These are phyloP conservation scores for Penicillium sp. DNA, from an alignment of 2,329 filamentous ascomycete species.

Conservation along the genomic window DNA sequence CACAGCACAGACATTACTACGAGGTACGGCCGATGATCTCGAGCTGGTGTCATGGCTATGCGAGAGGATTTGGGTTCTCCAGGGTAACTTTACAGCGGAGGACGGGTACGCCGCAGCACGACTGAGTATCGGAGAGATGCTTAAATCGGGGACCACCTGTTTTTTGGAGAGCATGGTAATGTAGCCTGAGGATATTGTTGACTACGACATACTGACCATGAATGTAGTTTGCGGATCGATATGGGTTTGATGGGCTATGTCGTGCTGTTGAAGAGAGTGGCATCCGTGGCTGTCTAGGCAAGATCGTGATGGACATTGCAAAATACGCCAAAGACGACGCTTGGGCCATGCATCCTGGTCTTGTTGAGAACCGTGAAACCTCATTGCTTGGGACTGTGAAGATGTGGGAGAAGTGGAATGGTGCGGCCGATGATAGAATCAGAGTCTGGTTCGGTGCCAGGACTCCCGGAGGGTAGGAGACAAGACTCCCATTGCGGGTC, in stretches of 20 bases:
- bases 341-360: slow-evolving; percentile 47
- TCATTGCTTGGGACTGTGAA: slow-evolving; percentile 43
- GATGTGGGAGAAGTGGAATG: slow-evolving; percentile 39
- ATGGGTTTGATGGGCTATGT: slow-evolving; percentile 49
- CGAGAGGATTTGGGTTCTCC: slow-evolving; percentile 52
- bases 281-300: slow-evolving; percentile 47
- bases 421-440: slow-evolving; percentile 43
- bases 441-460: slow-evolving; percentile 52
- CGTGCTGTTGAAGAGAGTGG: slow-evolving; percentile 47
- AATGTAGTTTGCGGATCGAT: slow-evolving; percentile 46
- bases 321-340: slow-evolving; percentile 45
- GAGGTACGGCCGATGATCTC: slow-evolving; percentile 52
- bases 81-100: slow-evolving; percentile 46
- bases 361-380: slow-evolving; percentile 43
- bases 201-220: not conserved
- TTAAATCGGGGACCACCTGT: slow-evolving; percentile 52
- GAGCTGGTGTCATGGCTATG: slow-evolving; percentile 54
- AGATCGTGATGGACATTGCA: slow-evolving; percentile 48
- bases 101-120: slow-evolving; percentile 53
- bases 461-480: slow-evolving; percentile 47
- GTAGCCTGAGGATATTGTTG: not conserved
- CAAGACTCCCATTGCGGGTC: not conserved
- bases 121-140: slow-evolving; percentile 53
- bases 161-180: slow-evolving; percentile 54
- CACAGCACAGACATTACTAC: slow-evolving; percentile 49